A percentile compares a stretch with the other conserved stretches of the same genome.
phyloP scores from a whole-genome alignment of 2,329 filamentous ascomycete genomes.

The Penicillium paneum region DNA sequence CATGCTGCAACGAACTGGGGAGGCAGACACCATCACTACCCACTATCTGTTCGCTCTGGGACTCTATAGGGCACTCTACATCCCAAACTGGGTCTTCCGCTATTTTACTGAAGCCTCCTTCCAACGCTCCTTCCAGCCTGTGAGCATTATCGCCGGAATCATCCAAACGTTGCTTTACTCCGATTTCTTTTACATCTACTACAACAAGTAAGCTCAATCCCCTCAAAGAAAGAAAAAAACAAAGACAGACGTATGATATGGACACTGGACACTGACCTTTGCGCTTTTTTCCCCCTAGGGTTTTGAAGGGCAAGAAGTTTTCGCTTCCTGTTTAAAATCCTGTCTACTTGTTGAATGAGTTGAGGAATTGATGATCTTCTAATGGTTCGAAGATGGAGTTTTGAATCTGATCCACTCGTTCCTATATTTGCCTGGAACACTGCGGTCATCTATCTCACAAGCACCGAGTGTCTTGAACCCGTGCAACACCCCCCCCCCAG shows the following conservation, averaged over 20 bases:
- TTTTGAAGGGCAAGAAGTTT: conserved; percentile 84
- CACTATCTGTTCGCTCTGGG: conserved; percentile 96
- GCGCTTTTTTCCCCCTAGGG: conserved; percentile 38
- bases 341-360: neutral
- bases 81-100: conserved; percentile 96
- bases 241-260: too few relatives aligned
- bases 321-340: conserved; percentile 69
- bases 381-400: neutral
- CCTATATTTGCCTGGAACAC: neutral
- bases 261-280: conserved; percentile 3
- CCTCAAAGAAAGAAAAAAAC: too few relatives aligned
- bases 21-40: conserved; percentile 98
- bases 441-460: neutral
- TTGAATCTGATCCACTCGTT: neutral
- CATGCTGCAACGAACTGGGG: conserved; percentile 94
- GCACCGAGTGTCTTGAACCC: neutral
- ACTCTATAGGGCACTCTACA: conserved; percentile 88
- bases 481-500: neutral
- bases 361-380: neutral
- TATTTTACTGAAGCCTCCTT: conserved; percentile 77
- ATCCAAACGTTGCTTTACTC: conserved; percentile 94
- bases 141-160: conserved; percentile 82
- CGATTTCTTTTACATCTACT: conserved; percentile 99
- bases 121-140: conserved; percentile 79
- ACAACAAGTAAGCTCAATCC: conserved; percentile 69